Percentiles rank a stretch among this genome's conserved stretches.
These are phyloP conservation scores for Gossypium schwendimanii DNA, from an alignment of 441 rosid genomes.

Conservation along the genomic window DNA sequence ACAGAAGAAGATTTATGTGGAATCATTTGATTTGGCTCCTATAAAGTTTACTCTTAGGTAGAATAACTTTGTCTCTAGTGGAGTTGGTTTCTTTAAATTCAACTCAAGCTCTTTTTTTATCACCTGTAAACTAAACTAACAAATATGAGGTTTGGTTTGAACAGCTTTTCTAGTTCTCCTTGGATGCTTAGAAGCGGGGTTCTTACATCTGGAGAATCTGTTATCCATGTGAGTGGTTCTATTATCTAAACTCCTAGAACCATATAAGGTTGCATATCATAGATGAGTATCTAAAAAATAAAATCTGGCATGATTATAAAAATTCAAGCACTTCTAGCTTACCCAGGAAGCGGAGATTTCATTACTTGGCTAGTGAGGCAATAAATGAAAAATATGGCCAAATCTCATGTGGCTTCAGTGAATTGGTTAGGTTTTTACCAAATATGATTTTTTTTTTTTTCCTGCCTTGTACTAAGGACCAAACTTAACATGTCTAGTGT, in stretches of 20 bases:
- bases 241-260: slow-evolving; percentile 9
- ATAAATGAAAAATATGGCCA: neutral
- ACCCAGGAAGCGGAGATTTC: neutral
- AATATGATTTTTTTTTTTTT: neutral
- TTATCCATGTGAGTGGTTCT: slow-evolving; percentile 69
- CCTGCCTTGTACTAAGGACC: neutral
- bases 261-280: neutral
- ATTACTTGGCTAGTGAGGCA: neutral
- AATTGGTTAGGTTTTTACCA: neutral
- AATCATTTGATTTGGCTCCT: slow-evolving; percentile 75
- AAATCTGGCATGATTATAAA: neutral
- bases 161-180: slow-evolving; percentile 95
- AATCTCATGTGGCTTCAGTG: neutral
- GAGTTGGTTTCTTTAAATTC: slow-evolving; percentile 6
- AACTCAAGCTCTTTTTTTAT: slow-evolving; percentile 14
- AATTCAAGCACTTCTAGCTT: neutral
- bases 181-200: slow-evolving; percentile 82
- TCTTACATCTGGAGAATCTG: slow-evolving; percentile 71
- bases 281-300: neutral
- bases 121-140: slow-evolving; percentile 24
- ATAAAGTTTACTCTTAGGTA: slow-evolving; percentile 78
- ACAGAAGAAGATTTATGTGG: slow-evolving; percentile 78
- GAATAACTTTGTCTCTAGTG: slow-evolving; percentile 1
- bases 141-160: slow-evolving; percentile 18
- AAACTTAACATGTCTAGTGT: neutral